A percentile compares a stretch with the other conserved stretches of the same genome.
Conservation (phyloP, 1,284 basidiomycete genomes). For the Volvariella volvacea region DNA sequence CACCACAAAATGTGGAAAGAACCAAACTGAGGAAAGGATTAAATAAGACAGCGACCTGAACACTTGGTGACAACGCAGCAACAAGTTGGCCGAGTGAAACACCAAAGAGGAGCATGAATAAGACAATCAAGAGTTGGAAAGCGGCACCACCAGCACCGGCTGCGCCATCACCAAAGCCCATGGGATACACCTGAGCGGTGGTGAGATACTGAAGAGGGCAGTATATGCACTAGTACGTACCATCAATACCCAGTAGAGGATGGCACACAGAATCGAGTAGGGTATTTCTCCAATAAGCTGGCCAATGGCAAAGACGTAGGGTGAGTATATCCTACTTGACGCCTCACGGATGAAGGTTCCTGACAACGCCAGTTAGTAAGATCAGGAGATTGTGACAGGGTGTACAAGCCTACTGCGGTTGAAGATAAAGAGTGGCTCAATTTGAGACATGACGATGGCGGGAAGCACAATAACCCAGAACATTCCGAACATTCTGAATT, state of each 20-base stretch:
- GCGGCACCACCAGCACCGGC: conserved; percentile 61
- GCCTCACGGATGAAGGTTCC: conserved; percentile 66
- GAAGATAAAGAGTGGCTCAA: conserved; percentile 84
- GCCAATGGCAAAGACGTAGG: conserved; percentile 77
- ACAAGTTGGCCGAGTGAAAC: conserved; percentile 74
- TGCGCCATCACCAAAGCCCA: conserved; percentile 63
- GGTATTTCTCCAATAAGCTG: conserved; percentile 82
- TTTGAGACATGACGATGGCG: conserved; percentile 72
- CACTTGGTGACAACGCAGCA: conserved; percentile 69
- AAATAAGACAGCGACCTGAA: conserved; percentile 75
- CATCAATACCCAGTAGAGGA: conserved; percentile 77
- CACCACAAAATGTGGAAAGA: conserved; percentile 73
- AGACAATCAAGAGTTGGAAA: conserved; percentile 66
- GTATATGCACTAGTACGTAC: conserved; percentile 21
- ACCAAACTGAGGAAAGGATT: conserved; percentile 74
- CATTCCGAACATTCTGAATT: conserved; percentile 83
- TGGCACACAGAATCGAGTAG: conserved; percentile 66
- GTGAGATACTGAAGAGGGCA: conserved; percentile 1
- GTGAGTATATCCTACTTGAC: conserved; percentile 73
- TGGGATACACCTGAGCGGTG: conserved; percentile 48
- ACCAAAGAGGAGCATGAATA: conserved; percentile 74
- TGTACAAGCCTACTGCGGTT: conserved; percentile 48
- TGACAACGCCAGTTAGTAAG: conserved; percentile 7
- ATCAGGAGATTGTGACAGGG: conserved; percentile 14
- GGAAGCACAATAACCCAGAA: conserved; percentile 71